These are phyloP conservation scores for Erysimum cheiri DNA, from an alignment of 441 rosid genomes.

Conservation along the genomic window DNA sequence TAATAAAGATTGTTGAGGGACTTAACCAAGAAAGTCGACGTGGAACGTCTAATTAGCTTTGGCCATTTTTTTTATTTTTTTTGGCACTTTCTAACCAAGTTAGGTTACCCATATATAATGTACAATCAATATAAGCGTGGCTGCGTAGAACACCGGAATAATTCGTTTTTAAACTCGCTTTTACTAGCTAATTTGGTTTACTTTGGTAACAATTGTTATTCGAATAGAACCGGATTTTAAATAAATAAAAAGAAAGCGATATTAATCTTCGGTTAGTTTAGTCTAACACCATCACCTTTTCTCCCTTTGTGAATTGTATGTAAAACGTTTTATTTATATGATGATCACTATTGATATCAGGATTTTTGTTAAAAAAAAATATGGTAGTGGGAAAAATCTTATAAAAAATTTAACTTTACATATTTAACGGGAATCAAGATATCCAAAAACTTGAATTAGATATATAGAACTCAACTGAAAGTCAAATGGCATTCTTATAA, in stretches of 20 bases:
- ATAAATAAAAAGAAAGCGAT: too few relatives aligned
- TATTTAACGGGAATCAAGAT: too few relatives aligned
- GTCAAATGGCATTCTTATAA: too few relatives aligned
- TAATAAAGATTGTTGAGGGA: constrained; percentile 54
- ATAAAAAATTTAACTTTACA: too few relatives aligned
- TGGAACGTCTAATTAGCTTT: constrained; percentile 54
- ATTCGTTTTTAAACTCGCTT: constrained; percentile 3
- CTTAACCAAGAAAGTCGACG: constrained; percentile 74
- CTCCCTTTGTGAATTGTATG: too few relatives aligned
- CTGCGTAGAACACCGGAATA: neutral
- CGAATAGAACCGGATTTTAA: too few relatives aligned
- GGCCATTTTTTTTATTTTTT: constrained; percentile 26
- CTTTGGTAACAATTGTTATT: neutral
- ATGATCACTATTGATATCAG: neutral
- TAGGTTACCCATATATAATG: constrained; percentile 69
- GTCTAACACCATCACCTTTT: too few relatives aligned
- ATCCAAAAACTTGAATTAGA: too few relatives aligned
- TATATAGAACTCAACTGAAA: too few relatives aligned
- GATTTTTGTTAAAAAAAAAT: neutral
- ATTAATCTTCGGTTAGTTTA: neutral
- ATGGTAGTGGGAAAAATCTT: neutral
- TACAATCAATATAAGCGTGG: constrained; percentile 17
- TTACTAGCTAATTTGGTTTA: neutral
- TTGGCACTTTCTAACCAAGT: constrained; percentile 60
- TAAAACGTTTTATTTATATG: too few relatives aligned